A percentile compares a stretch with the other conserved stretches of the same genome.
phyloP scores from a whole-genome alignment of 1,139 yeast species.

The Magnusiomyces fungicola region DNA sequence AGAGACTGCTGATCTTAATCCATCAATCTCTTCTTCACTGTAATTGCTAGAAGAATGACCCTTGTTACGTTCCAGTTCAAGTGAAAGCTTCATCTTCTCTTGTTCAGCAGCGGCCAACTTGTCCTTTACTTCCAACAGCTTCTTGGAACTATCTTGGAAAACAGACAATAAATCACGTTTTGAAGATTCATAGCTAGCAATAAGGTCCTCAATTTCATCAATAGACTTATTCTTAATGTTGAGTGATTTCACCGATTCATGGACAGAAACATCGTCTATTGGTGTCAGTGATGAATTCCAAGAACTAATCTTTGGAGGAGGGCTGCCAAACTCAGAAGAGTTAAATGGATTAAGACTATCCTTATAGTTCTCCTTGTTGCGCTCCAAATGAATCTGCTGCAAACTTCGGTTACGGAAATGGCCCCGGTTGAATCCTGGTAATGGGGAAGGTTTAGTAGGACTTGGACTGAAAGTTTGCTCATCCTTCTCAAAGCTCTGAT shows the following conservation, averaged over 20 bases:
- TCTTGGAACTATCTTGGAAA: slow-evolving; percentile 50
- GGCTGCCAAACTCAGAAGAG: neutral
- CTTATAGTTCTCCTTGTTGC: slow-evolving; percentile 8
- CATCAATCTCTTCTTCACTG: slow-evolving; percentile 19
- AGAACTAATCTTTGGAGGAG: neutral
- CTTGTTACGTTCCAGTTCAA: slow-evolving; percentile 36
- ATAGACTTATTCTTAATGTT: slow-evolving; percentile 20
- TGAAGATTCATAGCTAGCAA: slow-evolving; percentile 22
- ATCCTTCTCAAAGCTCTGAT: slow-evolving; percentile 10
- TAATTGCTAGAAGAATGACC: slow-evolving; percentile 8
- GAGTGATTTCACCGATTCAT: slow-evolving; percentile 17
- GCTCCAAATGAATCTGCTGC: neutral
- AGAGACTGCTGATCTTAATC: slow-evolving; percentile 9
- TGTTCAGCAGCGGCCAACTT: slow-evolving; percentile 38
- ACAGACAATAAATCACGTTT: slow-evolving; percentile 45
- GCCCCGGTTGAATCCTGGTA: slow-evolving; percentile 1
- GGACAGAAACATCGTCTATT: slow-evolving; percentile 10
- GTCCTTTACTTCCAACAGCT: slow-evolving; percentile 44
- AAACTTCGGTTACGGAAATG: slow-evolving; percentile 9
- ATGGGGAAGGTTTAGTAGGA: neutral
- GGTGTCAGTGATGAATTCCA: neutral
- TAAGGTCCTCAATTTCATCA: slow-evolving; percentile 23
- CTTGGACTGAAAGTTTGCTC: neutral
- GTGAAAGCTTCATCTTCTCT: slow-evolving; percentile 49
- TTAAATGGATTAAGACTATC: neutral